Conservation (phyloP, 1,284 basidiomycete species). For the Boletus semigastroideus region DNA sequence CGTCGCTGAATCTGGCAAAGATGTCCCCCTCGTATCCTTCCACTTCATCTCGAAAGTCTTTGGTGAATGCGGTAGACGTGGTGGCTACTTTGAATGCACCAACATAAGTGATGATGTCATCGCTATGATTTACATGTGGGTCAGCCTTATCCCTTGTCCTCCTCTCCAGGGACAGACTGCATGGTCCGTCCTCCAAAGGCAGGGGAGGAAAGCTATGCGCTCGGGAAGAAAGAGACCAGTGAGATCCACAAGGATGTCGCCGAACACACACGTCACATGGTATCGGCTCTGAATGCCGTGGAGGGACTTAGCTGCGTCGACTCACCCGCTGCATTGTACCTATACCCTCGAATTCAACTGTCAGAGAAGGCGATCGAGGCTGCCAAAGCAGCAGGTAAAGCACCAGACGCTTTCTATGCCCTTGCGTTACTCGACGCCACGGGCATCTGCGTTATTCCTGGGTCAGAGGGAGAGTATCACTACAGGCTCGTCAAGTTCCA, state of each 20-base stretch:
- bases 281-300: conserved; percentile 71
- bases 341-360: conserved; percentile 78
- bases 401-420: conserved; percentile 87
- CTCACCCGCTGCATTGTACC: conserved; percentile 87
- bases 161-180: conserved; percentile 85
- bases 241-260: conserved; percentile 77
- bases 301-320: conserved; percentile 85
- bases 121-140: conserved; percentile 93
- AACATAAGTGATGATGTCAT: conserved; percentile 78
- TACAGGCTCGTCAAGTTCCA: too few relatives aligned
- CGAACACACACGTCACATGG: conserved; percentile 72
- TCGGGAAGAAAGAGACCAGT: conserved; percentile 82
- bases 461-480: conserved; percentile 47
- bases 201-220: conserved; percentile 72
- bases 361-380: conserved; percentile 71
- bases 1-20: conserved; percentile 60
- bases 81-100: conserved; percentile 90
- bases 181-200: conserved; percentile 83
- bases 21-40: conserved; percentile 85
- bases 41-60: conserved; percentile 94
- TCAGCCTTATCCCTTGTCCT: conserved; percentile 87
- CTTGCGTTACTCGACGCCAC: conserved; percentile 82
- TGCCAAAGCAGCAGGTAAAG: conserved; percentile 71
- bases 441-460: conserved; percentile 92
- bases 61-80: conserved; percentile 91